Base-by-base conservation (phyloP, 2,329 filamentous ascomycete species). In the Verticillium dahliae region DNA sequence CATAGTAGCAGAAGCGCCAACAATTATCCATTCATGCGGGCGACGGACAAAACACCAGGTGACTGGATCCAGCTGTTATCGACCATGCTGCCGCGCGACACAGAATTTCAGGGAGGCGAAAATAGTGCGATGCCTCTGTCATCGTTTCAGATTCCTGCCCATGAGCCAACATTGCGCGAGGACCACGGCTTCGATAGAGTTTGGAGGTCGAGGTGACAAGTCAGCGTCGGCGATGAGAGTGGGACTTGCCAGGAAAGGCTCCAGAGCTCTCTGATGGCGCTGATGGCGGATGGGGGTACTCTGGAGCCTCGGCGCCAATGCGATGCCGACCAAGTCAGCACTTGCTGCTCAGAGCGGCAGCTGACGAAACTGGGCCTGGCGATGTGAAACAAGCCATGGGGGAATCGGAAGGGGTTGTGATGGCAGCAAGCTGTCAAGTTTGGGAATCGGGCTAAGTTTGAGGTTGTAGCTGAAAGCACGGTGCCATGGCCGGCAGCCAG, bases 91-190 rank as follows among this genome's bases (percentile, higher is more conserved):
- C 45, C 22, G 45, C 45, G 45, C 18, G 45, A 18, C 11, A 50
- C 45, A 10, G 45, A 18, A 50, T 13, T 22, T 18, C n/a, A 18
- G 61, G 56, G 54, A 52, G 50, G 61, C 57, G 37, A 62, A 60
- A 63, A 58, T 64, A 59, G 59, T 31, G 55, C 56, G 56, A 61
- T 55, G 63, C 50, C 59, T 64, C 62, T 65, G 64, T 65, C 64
- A 65, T 55, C 37, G 62, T 65, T 65, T 65, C 64, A 65, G 62
- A 60, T 50, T 45, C 61, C 56, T 62, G 61, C 58, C 57, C 56
- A 54, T 57, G 61, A 45, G 34, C 56, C 55, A 45, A 39, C 41
- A 33, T 57, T 56, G 62, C 57, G 56, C 22, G 55, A 57, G 52
- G 57, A 33, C 57, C 45, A 58, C 54, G 57, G 59, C 50, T 58